These are phyloP conservation scores for Rubroshorea leprosula DNA, from an alignment of 345 rosid genomes.

Conservation along the genomic window DNA sequence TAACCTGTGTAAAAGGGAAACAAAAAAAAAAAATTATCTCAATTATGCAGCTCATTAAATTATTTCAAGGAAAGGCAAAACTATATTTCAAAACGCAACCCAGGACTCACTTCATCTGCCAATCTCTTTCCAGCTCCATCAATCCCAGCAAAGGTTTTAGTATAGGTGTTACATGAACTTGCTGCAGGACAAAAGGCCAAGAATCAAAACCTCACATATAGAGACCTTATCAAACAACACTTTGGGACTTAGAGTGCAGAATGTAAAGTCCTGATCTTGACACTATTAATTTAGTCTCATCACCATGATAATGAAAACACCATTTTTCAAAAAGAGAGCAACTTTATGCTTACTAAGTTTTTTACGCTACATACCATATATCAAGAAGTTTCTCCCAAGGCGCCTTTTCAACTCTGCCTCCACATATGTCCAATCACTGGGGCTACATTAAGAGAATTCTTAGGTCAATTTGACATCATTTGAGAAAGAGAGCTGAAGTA, in stretches of 20 bases:
- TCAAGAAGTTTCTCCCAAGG: constrained; percentile 75
- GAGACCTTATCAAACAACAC: constrained; percentile 5
- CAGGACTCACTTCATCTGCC: constrained; percentile 80
- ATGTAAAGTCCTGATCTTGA: not conserved
- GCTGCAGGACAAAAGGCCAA: constrained; percentile 43
- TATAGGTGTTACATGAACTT: constrained; percentile 73
- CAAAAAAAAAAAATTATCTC: not conserved
- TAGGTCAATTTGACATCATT: constrained; percentile 10
- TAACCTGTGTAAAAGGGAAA: constrained; percentile 40
- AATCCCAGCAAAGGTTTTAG: constrained; percentile 80
- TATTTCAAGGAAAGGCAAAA: not conserved
- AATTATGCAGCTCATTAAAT: not conserved
- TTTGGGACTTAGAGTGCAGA: not conserved
- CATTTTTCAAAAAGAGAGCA: too few relatives aligned
- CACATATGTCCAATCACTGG: constrained; percentile 91
- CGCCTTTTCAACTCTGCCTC: constrained; percentile 89
- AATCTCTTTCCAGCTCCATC: constrained; percentile 94
- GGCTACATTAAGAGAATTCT: constrained; percentile 52
- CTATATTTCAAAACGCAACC: constrained; percentile 1
- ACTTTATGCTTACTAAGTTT: not conserved
- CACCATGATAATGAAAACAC: not conserved
- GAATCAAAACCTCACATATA: too few relatives aligned
- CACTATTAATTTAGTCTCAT: not conserved
- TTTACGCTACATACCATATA: constrained; percentile 49
- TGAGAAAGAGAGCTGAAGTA: not conserved